Base-by-base conservation (phyloP, 441 rosid species). In the Pelargonium citronellum region DNA sequence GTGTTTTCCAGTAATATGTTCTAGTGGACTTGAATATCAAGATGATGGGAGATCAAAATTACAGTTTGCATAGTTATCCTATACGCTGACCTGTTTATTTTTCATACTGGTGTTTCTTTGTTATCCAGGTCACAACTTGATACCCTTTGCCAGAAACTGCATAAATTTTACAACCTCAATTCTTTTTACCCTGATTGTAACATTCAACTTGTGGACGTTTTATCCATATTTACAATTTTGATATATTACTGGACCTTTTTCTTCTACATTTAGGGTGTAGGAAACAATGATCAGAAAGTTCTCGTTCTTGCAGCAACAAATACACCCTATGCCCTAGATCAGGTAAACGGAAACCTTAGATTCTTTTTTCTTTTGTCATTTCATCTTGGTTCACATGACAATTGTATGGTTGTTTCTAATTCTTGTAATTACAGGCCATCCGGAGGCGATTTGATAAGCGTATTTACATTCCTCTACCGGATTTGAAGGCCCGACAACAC, bases 401-500 rank as follows among this genome's bases (percentile, higher is more conserved):
- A 10, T 64, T 39, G 69, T 58, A 64, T 63, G 61, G 66, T 27
- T 69, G 44, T 75, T 68, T 69, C 86, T 81, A 69, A 85, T 71
- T 19, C 60, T 85, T 44, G 70, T 87, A 68, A 74, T 74, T 78
- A 67, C 86, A 95, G 99, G 99, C 99, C 68, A 90, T 95, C 75
- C 80, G 99, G 67, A 75, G 99, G 71, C 99, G 99, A 77, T 95
- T 95, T 82, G 99, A 95, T 81, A 95, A 95, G 92, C 97, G 99
- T 58, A 95, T 95, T 68, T 89, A 95, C 75, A 95, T 95, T 82
- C 99, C 99, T n/a, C 99, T 95, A 15, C 99, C 99, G 53, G 99
- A 95, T 67, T 22, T 69, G 79, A 95, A 95, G 86, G 99, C 99
- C 73, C 84, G 99, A 24, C 96, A 89, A 44, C 97, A 95, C 79